These are phyloP conservation scores for Aureobasidium subglaciale DNA, from an alignment of 2,329 filamentous ascomycete genomes.

Conservation along the genomic window DNA sequence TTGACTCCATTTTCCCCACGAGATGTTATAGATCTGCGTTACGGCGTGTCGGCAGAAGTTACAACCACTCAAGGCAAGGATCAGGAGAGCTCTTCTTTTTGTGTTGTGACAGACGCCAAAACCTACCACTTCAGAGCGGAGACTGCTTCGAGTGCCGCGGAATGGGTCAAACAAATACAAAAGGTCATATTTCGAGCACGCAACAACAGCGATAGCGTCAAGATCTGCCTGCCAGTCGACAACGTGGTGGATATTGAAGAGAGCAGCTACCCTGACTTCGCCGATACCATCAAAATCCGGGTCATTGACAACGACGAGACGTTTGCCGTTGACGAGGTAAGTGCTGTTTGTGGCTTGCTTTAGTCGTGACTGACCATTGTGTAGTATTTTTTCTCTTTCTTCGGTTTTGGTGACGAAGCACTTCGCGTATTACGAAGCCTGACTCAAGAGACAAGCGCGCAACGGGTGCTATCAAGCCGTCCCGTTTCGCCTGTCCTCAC, in stretches of 20 bases:
- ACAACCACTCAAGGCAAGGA: conserved; percentile 59
- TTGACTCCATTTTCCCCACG: conserved; percentile 85
- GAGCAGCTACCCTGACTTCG: conserved; percentile 81
- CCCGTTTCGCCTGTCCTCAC: neutral
- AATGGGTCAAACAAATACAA: conserved; percentile 92
- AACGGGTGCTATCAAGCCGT: conserved; percentile 14
- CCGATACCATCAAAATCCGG: conserved; percentile 86
- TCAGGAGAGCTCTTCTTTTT: conserved; percentile 70
- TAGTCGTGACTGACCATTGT: conserved; percentile 21
- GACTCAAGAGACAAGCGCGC: conserved; percentile 52
- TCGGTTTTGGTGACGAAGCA: conserved; percentile 76
- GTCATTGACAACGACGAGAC: conserved; percentile 92
- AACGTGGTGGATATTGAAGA: conserved; percentile 92
- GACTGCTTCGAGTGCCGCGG: conserved; percentile 77
- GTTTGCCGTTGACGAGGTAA: conserved; percentile 86
- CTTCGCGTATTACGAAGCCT: conserved; percentile 69
- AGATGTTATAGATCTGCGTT: conserved; percentile 85
- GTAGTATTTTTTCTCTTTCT: conserved; percentile 95
- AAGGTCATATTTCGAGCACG: conserved; percentile 92
- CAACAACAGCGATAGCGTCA: conserved; percentile 95
- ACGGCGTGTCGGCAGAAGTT: conserved; percentile 79
- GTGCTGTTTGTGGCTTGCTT: conserved; percentile 19
- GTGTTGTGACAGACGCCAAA: conserved; percentile 72
- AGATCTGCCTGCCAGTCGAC: conserved; percentile 81
- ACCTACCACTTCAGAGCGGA: conserved; percentile 87